Conservation (phyloP, 1,284 basidiomycete genomes). For the Rhodotorula mucilaginosa region DNA sequence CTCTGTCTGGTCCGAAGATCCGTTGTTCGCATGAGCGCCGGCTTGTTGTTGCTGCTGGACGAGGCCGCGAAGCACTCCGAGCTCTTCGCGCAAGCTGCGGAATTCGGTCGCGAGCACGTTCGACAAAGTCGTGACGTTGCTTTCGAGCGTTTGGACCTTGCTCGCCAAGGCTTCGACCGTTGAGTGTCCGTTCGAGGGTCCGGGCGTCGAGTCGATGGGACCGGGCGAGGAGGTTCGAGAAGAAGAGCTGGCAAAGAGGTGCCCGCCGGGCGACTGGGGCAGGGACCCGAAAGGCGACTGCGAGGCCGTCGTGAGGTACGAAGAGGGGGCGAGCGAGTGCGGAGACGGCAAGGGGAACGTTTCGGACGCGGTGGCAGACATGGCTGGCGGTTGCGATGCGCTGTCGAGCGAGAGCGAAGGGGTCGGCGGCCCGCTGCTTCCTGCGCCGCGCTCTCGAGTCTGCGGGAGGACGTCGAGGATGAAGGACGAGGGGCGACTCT, state of each 20-base stretch:
- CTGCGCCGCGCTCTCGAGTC: conserved; percentile 18
- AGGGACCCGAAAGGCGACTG: conserved; percentile 11
- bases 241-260: not conserved
- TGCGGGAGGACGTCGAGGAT: conserved; percentile 39
- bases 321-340: conserved; percentile 18
- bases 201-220: conserved; percentile 9
- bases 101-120: conserved; percentile 26
- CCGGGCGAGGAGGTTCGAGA: conserved; percentile 27
- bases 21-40: not conserved
- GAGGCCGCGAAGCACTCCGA: conserved; percentile 25
- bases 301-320: conserved; percentile 15
- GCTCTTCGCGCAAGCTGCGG: conserved; percentile 28
- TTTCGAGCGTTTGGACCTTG: conserved; percentile 31
- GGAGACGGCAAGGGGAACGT: conserved; percentile 21
- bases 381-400: conserved; percentile 14
- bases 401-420: conserved; percentile 32
- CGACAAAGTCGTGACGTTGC: conserved; percentile 30
- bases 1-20: not conserved
- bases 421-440: conserved; percentile 16
- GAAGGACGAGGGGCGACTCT: conserved; percentile 37
- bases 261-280: conserved; percentile 6
- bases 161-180: conserved; percentile 15
- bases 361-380: conserved; percentile 1
- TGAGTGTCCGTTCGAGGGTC: not conserved
- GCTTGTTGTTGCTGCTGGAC: conserved; percentile 29